These are phyloP conservation scores for Candida coquimbonensis DNA, from an alignment of 805 yeast species.

Conservation along the genomic window DNA sequence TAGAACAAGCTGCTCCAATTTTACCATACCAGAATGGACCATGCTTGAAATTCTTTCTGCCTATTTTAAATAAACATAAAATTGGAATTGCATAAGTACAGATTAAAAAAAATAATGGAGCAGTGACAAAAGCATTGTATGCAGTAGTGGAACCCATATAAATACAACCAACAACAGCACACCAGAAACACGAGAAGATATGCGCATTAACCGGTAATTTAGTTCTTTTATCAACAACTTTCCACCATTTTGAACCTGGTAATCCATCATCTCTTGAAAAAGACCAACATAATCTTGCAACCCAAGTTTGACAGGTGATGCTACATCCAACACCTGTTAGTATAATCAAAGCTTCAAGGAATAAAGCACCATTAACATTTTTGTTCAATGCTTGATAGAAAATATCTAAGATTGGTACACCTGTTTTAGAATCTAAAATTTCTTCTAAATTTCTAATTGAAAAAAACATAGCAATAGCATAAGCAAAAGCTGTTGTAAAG, in stretches of 20 bases:
- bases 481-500: constrained; percentile 46
- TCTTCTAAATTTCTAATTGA: constrained; percentile 43
- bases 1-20: constrained; percentile 40
- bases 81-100: constrained; percentile 49
- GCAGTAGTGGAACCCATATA: constrained; percentile 64
- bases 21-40: constrained; percentile 65
- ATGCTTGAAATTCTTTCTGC: constrained; percentile 43
- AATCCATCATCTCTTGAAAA: constrained; percentile 58
- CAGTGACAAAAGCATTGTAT: constrained; percentile 51
- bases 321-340: constrained; percentile 50
- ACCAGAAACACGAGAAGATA: constrained; percentile 43
- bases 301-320: constrained; percentile 59
- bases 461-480: constrained; percentile 49
- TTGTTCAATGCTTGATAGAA: constrained; percentile 49
- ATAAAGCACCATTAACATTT: constrained; percentile 40
- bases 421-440: constrained; percentile 42
- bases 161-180: constrained; percentile 49
- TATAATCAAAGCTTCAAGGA: constrained; percentile 40
- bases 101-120: constrained; percentile 37
- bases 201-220: constrained; percentile 55
- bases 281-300: constrained; percentile 60
- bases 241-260: constrained; percentile 43
- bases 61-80: constrained; percentile 38
- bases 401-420: constrained; percentile 56
- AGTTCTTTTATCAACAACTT: constrained; percentile 37